Base-by-base conservation (phyloP, 768 basidiomycete species). In the Boletus huronensis region DNA sequence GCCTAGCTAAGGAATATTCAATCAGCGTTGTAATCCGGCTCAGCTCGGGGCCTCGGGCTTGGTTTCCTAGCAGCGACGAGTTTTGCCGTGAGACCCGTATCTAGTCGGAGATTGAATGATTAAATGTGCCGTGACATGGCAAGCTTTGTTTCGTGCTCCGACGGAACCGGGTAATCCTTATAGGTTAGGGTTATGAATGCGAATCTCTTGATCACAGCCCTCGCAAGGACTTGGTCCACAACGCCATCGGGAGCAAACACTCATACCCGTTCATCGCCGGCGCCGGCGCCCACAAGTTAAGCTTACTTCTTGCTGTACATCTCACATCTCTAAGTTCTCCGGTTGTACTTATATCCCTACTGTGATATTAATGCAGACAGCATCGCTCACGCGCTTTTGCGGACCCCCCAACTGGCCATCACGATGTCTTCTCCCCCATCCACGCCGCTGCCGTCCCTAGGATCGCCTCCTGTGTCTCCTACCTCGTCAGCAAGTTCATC, bases 391-490 rank as follows among this genome's bases (percentile, higher is more conserved):
- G 52, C 60, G 48, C 43, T 39, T 39, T 35, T 46, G 26, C 21
- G 10, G n/a, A 21, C 43, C 26, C 39, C 32, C 45, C 42, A 53
- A 16, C 45, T 51, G 7, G 34, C 13, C 17, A 25, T 48, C 34
- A 29, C 31, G 13, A 65, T 68, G 64, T 53, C 64, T 34, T 31
- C 51, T n/a, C 16, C 28, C 21, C 3, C 28, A 4, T 11, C 43
- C 6, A 1, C 3, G 2, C 8, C 44, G 10, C 4, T 3, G 0
- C 23, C 17, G 1, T 11, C 25, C 10, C 2, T 39, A 21, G 23
- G 35, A 11, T 5, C 10, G 10, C 8, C 9, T 1, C 0, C 23
- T 21, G 8, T 26, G 5, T 2, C 9, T 14, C 31, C 43, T 3
- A 2, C 28, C 11, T 2, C 3, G 3, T 17, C 55, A 14, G 5